Evolutionary conservation across 208 protist genomes (phyloP).

Genomic region (Trypanosoma avium): DNA sequence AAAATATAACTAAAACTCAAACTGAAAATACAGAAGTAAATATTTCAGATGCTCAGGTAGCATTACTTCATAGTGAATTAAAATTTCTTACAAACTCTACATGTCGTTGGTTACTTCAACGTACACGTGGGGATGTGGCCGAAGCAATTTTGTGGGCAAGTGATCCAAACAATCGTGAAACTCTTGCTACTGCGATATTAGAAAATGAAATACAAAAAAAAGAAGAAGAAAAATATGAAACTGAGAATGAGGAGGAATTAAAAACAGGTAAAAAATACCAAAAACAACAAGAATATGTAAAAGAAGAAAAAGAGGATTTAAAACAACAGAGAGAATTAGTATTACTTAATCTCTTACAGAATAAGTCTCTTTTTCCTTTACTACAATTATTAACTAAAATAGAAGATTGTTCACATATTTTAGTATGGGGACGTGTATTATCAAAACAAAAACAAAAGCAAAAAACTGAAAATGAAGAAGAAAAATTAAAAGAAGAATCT

Average conservation of each 20-base stretch:
- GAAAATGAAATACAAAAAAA: not conserved
- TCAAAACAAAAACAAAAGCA: slow-evolving; percentile 9
- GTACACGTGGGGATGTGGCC: slow-evolving; percentile 15
- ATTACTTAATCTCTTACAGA: slow-evolving; percentile 47
- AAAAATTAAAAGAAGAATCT: not conserved
- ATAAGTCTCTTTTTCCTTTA: slow-evolving; percentile 34
- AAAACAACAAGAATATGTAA: not conserved
- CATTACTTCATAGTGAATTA: slow-evolving; percentile 38
- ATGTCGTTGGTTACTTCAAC: slow-evolving; percentile 31
- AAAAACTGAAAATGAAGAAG: not conserved
- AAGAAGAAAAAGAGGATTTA: not conserved
- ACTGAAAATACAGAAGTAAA: slow-evolving; percentile 1
- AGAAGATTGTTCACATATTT: slow-evolving; percentile 88
- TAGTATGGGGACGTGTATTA: slow-evolving; percentile 65
- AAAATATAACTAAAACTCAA: too few relatives aligned
- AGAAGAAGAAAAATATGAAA: not conserved
- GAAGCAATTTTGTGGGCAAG: slow-evolving; percentile 29
- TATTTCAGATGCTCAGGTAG: slow-evolving; percentile 30
- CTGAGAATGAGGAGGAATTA: slow-evolving; percentile 2
- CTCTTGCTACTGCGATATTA: slow-evolving; percentile 12
- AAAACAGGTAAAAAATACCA: not conserved
- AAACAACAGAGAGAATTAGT: slow-evolving; percentile 34
- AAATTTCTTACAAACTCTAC: slow-evolving; percentile 27
- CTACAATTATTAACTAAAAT: slow-evolving; percentile 57
- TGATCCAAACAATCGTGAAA: slow-evolving; percentile 19